Evolutionary conservation across 106 monocot species (phyloP).

Genomic region (Hemerocallis citrina): DNA sequence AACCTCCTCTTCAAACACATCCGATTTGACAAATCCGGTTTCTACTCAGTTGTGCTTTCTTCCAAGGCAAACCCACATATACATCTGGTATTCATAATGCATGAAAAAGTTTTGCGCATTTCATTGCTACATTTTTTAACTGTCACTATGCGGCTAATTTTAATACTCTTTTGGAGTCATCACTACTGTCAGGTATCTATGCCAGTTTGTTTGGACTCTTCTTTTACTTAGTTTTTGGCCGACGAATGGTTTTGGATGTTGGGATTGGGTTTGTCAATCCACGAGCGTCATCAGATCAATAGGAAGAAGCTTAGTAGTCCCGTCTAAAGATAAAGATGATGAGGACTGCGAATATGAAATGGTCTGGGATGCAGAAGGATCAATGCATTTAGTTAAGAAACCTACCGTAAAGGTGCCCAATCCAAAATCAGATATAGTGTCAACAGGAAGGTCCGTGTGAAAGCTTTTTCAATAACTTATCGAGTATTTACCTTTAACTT

Average conservation of each 20-base stretch:
- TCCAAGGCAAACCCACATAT: conserved; percentile 89
- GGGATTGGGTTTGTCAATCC: conserved; percentile 7
- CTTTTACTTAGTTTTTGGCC: conserved; percentile 66
- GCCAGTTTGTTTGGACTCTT: conserved; percentile 58
- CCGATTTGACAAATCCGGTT: conserved; percentile 21
- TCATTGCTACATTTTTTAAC: neutral
- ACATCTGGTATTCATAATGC: conserved; percentile 57
- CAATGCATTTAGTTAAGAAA: conserved; percentile 92
- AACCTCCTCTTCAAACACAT: conserved; percentile 20
- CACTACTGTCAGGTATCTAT: conserved; percentile 54
- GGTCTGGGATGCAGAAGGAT: conserved; percentile 97
- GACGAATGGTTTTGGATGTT: conserved; percentile 52
- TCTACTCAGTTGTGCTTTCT: conserved; percentile 79
- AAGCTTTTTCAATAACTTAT: neutral
- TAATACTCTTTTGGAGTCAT: neutral
- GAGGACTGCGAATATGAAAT: conserved; percentile 89
- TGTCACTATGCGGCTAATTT: neutral
- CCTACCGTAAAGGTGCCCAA: conserved; percentile 3
- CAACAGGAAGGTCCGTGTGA: conserved; percentile 41
- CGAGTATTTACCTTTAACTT: too few species aligned
- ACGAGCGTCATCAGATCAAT: conserved; percentile 24
- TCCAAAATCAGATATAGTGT: conserved; percentile 30
- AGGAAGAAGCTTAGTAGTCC: conserved; percentile 16
- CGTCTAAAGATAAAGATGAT: conserved; percentile 71
- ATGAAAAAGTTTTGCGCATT: neutral